Percentiles rank a stretch among this genome's conserved stretches.
Conservation (phyloP, 2,329 filamentous ascomycete genomes). For the Cercospora zeina region DNA sequence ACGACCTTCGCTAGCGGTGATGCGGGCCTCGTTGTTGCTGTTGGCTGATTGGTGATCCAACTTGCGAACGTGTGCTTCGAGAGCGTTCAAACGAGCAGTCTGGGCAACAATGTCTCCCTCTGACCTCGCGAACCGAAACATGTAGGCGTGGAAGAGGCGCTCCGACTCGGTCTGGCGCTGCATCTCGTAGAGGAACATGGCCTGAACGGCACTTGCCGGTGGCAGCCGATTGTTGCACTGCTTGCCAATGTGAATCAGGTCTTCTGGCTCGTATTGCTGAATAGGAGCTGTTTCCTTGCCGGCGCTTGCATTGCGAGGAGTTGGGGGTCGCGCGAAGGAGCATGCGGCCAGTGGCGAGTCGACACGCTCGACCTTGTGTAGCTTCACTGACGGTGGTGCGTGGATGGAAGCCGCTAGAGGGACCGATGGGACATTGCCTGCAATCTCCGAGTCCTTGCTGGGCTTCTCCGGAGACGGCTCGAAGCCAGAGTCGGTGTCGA, state of each 20-base stretch:
- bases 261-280: slow-evolving; percentile 7
- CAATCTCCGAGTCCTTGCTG: background rate
- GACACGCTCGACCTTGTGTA: background rate
- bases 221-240: slow-evolving; percentile 30
- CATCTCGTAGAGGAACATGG: slow-evolving; percentile 37
- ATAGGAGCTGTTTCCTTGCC: background rate
- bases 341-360: background rate
- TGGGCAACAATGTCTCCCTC: slow-evolving; percentile 19
- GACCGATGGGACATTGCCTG: background rate
- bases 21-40: slow-evolving; percentile 24
- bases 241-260: slow-evolving; percentile 24
- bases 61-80: slow-evolving; percentile 23
- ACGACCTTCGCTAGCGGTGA: slow-evolving; percentile 23
- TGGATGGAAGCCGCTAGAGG: background rate
- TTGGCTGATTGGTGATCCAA: slow-evolving; percentile 25
- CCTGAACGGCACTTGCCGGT: slow-evolving; percentile 31
- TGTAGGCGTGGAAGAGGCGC: slow-evolving; percentile 32
- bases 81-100: slow-evolving; percentile 17
- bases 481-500: background rate
- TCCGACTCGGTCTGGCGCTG: slow-evolving; percentile 34
- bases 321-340: background rate
- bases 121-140: slow-evolving; percentile 29
- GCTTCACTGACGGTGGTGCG: background rate
- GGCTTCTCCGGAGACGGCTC: background rate
- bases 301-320: background rate